phyloP scores from a whole-genome alignment of 2,329 filamentous ascomycete genomes.

The Talaromyces pinophilus region DNA sequence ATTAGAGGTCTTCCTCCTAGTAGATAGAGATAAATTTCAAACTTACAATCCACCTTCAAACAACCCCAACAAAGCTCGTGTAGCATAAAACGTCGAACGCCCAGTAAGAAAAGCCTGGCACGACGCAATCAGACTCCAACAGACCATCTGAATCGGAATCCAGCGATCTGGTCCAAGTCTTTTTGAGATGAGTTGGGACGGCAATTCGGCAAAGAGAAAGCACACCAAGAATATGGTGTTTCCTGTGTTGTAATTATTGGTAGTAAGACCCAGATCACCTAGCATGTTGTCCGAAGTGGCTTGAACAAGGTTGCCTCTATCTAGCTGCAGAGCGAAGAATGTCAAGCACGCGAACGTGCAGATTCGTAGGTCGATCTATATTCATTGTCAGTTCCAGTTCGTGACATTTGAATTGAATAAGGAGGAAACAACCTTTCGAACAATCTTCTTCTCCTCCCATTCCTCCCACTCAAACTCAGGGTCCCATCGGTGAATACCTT shows the following conservation, averaged over 20 bases:
- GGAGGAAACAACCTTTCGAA: slow-evolving; percentile 36
- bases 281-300: slow-evolving; percentile 65
- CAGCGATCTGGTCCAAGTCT: slow-evolving; percentile 56
- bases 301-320: slow-evolving; percentile 63
- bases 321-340: slow-evolving; percentile 66
- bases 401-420: no score
- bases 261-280: slow-evolving; percentile 50
- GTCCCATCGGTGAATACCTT: slow-evolving; percentile 53
- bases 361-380: slow-evolving; percentile 44
- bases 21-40: not conserved
- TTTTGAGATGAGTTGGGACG: slow-evolving; percentile 58
- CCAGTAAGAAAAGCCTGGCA: slow-evolving; percentile 55
- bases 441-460: slow-evolving; percentile 45
- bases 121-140: slow-evolving; percentile 57
- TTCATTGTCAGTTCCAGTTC: not conserved
- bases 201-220: slow-evolving; percentile 52
- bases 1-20: not conserved
- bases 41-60: slow-evolving; percentile 62
- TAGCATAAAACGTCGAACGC: slow-evolving; percentile 44
- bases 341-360: slow-evolving; percentile 55
- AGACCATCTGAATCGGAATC: slow-evolving; percentile 61
- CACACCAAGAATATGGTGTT: slow-evolving; percentile 43
- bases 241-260: slow-evolving; percentile 49
- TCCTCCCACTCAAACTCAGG: slow-evolving; percentile 49
- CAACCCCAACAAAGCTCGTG: slow-evolving; percentile 51